These are phyloP conservation scores for Apiospora koreana DNA, from an alignment of 2,329 filamentous ascomycete species.

Conservation along the genomic window DNA sequence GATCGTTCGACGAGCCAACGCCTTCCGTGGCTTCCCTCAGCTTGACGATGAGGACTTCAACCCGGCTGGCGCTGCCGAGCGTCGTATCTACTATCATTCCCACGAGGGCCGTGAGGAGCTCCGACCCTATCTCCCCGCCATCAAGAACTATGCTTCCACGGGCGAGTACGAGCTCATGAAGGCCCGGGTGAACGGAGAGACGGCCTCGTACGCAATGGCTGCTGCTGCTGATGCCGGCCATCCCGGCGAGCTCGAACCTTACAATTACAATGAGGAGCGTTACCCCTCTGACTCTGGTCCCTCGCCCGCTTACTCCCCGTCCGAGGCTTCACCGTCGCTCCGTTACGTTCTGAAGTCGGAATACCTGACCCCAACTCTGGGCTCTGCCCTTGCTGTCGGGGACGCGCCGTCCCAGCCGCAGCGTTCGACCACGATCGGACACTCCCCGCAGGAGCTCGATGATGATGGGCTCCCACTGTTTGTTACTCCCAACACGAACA, in stretches of 20 bases:
- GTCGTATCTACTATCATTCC: neutral
- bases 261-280: too few species aligned
- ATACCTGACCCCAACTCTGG: neutral
- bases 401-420: neutral
- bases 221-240: neutral
- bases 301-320: too few species aligned
- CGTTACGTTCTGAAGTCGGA: too few species aligned
- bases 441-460: neutral
- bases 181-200: neutral
- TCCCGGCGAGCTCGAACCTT: neutral
- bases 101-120: neutral
- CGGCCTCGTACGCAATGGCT: neutral
- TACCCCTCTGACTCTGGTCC: neutral
- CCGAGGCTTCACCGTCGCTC: too few species aligned
- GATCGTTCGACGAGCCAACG: slow-evolving; percentile 4
- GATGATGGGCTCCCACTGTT: too few species aligned
- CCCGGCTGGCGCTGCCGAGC: neutral
- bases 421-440: neutral
- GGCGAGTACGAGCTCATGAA: neutral
- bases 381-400: neutral
- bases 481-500: neutral
- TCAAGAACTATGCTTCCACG: neutral
- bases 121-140: neutral
- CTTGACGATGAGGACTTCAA: neutral
- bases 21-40: slow-evolving; percentile 6